Conservation (phyloP, 2,329 filamentous ascomycete species). For the Paracoccidioides lutzii region DNA sequence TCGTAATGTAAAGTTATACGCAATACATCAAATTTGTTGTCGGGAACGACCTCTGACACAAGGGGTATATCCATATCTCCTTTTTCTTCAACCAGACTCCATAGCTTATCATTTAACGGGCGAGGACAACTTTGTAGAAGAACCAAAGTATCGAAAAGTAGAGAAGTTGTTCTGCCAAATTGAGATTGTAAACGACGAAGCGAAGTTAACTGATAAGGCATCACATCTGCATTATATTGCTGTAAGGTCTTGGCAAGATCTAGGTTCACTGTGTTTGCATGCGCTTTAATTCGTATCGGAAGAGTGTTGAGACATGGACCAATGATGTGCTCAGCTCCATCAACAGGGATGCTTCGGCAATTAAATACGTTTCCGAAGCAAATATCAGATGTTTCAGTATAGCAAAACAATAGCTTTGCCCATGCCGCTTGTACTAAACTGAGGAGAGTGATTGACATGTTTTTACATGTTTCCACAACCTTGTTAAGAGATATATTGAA, state of each 20-base stretch:
- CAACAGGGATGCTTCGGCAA: conserved; percentile 55
- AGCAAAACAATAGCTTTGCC: conserved; percentile 49
- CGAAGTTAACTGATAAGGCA: conserved; percentile 62
- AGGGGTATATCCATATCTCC: conserved; percentile 55
- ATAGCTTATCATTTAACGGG: conserved; percentile 36
- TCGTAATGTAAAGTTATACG: conserved; percentile 52
- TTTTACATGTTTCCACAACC: conserved; percentile 39
- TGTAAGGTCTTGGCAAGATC: conserved; percentile 51
- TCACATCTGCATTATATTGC: conserved; percentile 44
- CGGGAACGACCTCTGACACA: conserved; percentile 60
- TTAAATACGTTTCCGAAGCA: conserved; percentile 82
- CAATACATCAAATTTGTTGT: conserved; percentile 40
- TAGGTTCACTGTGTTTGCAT: conserved; percentile 36
- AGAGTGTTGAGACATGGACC: conserved; percentile 89
- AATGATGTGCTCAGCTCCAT: conserved; percentile 58
- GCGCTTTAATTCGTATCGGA: conserved; percentile 51
- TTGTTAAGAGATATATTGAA: conserved; percentile 23
- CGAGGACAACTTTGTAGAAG: conserved; percentile 55
- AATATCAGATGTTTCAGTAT: conserved; percentile 49
- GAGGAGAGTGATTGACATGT: conserved; percentile 49
- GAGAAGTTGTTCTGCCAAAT: conserved; percentile 33
- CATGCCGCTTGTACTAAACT: conserved; percentile 61
- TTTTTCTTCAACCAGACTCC: conserved; percentile 38
- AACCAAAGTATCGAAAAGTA: conserved; percentile 68
- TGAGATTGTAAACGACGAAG: conserved; percentile 56